These are phyloP conservation scores for Astragalus membranaceus DNA, from an alignment of 306 rosid species.

Conservation along the genomic window DNA sequence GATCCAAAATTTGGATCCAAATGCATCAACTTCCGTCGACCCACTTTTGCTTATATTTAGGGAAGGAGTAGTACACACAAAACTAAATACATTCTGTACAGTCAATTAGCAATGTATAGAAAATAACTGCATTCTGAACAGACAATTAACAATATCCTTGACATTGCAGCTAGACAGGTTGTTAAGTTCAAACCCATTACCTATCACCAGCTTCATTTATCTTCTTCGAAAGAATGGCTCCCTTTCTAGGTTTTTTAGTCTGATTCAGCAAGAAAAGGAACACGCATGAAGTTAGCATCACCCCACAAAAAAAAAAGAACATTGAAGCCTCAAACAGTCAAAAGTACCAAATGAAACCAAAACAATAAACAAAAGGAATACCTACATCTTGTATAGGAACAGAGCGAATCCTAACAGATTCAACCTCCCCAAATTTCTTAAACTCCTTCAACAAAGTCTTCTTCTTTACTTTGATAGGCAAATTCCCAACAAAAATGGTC, in stretches of 20 bases:
- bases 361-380: background rate
- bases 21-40: no score
- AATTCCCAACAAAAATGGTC: conserved; percentile 90
- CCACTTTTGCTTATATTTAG: no score
- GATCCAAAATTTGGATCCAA: no score
- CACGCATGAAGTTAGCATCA: background rate
- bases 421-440: conserved; percentile 77
- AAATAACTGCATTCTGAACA: conserved; percentile 1
- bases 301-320: background rate
- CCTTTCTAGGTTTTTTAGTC: conserved; percentile 87
- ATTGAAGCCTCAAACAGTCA: background rate
- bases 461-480: conserved; percentile 72
- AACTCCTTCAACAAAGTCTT: conserved; percentile 71
- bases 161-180: background rate
- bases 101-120: background rate
- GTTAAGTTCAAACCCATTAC: conserved; percentile 35
- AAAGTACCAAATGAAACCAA: background rate
- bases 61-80: no score
- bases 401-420: conserved; percentile 93
- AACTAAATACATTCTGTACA: no score
- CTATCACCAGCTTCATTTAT: conserved; percentile 67
- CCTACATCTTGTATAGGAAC: conserved; percentile 82
- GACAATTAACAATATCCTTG: background rate
- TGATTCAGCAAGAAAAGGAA: conserved; percentile 21
- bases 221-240: conserved; percentile 68